Evolutionary conservation across 192 early-diverging fungal species (phyloP).

Genomic region (Powellomyces hirtus): DNA sequence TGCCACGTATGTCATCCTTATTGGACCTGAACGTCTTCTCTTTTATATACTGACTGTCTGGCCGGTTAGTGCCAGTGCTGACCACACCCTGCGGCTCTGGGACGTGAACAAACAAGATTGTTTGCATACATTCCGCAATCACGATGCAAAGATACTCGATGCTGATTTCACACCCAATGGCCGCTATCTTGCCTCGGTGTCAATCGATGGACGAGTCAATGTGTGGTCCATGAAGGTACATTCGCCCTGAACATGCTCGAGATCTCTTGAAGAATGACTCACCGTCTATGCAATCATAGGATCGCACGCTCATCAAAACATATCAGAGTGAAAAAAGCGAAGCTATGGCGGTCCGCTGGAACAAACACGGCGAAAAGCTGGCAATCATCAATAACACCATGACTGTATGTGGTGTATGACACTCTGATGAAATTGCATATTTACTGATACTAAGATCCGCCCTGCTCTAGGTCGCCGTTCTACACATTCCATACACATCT

Average conservation of each 20-base stretch:
- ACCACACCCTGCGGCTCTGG: conserved; percentile 82
- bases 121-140: conserved; percentile 65
- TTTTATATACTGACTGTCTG: too few species aligned
- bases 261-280: too few species aligned
- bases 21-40: too few species aligned
- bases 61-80: conserved; percentile 61
- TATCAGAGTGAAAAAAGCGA: too few species aligned
- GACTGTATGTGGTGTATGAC: too few species aligned
- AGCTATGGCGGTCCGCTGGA: conserved; percentile 6
- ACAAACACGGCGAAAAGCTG: not conserved
- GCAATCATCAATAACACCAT: not conserved
- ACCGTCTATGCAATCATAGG: too few species aligned
- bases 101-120: conserved; percentile 64
- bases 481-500: too few species aligned
- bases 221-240: conserved; percentile 57
- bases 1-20: conserved; percentile 54
- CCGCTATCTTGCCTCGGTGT: conserved; percentile 68
- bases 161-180: conserved; percentile 78
- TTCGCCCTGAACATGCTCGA: not conserved
- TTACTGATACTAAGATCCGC: too few species aligned
- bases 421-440: too few species aligned
- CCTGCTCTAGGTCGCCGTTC: too few species aligned
- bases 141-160: conserved; percentile 68
- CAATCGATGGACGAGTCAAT: conserved; percentile 74
- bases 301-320: too few species aligned